A percentile compares a stretch with the other conserved stretches of the same genome.
These are phyloP conservation scores for Flaveria bidentis DNA, from an alignment of 129 eudicot genomes.

Conservation along the genomic window DNA sequence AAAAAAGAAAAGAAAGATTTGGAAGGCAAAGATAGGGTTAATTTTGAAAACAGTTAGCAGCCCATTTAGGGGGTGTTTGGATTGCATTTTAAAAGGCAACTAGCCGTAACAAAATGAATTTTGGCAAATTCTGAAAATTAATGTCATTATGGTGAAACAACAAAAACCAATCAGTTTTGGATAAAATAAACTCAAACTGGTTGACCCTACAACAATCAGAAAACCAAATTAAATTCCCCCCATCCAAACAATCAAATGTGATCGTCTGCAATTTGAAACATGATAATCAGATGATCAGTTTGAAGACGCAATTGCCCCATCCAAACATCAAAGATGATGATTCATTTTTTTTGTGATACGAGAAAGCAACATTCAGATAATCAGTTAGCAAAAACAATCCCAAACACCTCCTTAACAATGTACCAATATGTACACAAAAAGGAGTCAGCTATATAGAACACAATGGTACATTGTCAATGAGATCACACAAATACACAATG, in stretches of 20 bases:
- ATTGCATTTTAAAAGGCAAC: neutral
- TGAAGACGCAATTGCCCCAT: neutral
- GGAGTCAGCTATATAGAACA: neutral
- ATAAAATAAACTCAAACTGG: neutral
- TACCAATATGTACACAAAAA: neutral
- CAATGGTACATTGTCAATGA: neutral
- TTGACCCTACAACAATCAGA: slow-evolving; percentile 6
- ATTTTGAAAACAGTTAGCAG: neutral
- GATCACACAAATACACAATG: neutral
- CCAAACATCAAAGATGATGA: neutral
- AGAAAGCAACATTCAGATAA: neutral
- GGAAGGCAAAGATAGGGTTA: neutral
- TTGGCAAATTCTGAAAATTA: neutral
- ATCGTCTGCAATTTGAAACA: neutral
- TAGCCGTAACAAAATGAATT: neutral
- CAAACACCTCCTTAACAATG: neutral
- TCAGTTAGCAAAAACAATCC: neutral
- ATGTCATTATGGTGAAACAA: neutral
- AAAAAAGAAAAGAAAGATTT: neutral
- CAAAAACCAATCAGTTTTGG: neutral
- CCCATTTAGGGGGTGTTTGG: neutral
- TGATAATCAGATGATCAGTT: neutral
- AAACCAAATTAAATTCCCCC: neutral
- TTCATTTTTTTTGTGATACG: neutral
- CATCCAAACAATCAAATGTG: neutral